Evolutionary conservation across 2,329 filamentous ascomycete genomes (phyloP), one percentile per base, ranked within the genome.

Genomic region (Mycosphaerella sp.): DNA sequence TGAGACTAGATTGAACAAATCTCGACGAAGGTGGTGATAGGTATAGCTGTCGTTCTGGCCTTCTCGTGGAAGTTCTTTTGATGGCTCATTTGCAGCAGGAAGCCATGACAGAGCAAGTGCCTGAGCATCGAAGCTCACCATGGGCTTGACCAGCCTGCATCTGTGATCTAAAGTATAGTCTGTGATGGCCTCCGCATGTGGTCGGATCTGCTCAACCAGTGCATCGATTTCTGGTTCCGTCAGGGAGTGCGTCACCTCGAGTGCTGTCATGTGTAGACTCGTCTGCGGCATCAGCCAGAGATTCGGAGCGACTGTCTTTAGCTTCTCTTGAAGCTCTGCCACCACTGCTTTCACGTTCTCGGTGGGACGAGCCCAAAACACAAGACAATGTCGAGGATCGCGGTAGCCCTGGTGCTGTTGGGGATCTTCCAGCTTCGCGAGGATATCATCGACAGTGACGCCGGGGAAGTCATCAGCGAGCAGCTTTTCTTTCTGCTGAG

Each of bases 101-200:
- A 96, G 74, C 70, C 95, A 96, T 26, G 87, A 93, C 34, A 97
- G 73, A 1, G 92, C 92, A 52, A 96, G 77, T 12, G 90, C 92
- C 4, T 89, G 85, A 1, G 87, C 80, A 68, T 97, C 92, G 67
- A 87, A 95, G 23, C 87, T 89, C 44, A 97, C 70, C 68, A 86
- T 78, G 1, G 92, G 92, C 69, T 87, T 93, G 56, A 95, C 81
- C 3, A 96, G 81, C 9, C 88, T 82, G 1, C 87, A 76, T 43
- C 86, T 83, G 67, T 90, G 84, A 3, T 73, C 68, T 64, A 79
- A 78, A 0, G 87, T 83, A 66, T 85, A 84, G 65, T 84, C 80
- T 4, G 82, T 80, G 59, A 95, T 80, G 8, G 73, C 66, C 6
- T 79, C 73, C 36, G 88, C 76, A 31, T 74, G 73, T 2, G 80